These are phyloP conservation scores for Ascocoryne sarcoides DNA, from an alignment of 2,329 filamentous ascomycete genomes.

Conservation along the genomic window DNA sequence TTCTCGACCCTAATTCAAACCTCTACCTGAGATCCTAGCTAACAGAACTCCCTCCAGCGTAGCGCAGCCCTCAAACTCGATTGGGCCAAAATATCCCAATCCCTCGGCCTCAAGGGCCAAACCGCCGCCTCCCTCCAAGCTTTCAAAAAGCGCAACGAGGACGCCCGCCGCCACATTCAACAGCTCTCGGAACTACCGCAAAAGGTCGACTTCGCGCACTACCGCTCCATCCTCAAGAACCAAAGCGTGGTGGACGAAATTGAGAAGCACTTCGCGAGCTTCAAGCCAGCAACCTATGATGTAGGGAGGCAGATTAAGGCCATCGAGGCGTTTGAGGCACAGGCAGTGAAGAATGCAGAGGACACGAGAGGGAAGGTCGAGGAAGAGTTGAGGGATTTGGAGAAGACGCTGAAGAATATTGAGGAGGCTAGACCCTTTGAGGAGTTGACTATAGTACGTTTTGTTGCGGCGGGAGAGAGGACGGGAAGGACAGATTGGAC, in stretches of 20 bases:
- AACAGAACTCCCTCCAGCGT: conserved; percentile 49
- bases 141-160: conserved; percentile 99
- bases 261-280: conserved; percentile 85
- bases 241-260: conserved; percentile 91
- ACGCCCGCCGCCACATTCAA: conserved; percentile 89
- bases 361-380: conserved; percentile 95
- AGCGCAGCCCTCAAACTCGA: conserved; percentile 99
- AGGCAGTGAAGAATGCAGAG: conserved; percentile 94
- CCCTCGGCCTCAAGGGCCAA: conserved; percentile 92
- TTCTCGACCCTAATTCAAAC: conserved; percentile 7
- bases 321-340: conserved; percentile 94
- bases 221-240: conserved; percentile 93
- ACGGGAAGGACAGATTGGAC: not conserved
- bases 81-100: conserved; percentile 91
- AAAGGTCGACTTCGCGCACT: conserved; percentile 85
- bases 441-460: conserved; percentile 90
- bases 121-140: conserved; percentile 84
- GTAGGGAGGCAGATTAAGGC: conserved; percentile 90
- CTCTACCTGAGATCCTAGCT: too few relatives aligned
- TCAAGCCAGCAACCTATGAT: conserved; percentile 92
- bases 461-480: not conserved
- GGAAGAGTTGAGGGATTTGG: conserved; percentile 84
- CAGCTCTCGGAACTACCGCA: conserved; percentile 75
- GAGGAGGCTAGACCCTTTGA: conserved; percentile 93
- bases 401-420: conserved; percentile 95